Evolutionary conservation across 2,329 filamentous ascomycete genomes (phyloP), one percentile per base, ranked within the genome.

Genomic region (Tolypocladium ovalisporum): DNA sequence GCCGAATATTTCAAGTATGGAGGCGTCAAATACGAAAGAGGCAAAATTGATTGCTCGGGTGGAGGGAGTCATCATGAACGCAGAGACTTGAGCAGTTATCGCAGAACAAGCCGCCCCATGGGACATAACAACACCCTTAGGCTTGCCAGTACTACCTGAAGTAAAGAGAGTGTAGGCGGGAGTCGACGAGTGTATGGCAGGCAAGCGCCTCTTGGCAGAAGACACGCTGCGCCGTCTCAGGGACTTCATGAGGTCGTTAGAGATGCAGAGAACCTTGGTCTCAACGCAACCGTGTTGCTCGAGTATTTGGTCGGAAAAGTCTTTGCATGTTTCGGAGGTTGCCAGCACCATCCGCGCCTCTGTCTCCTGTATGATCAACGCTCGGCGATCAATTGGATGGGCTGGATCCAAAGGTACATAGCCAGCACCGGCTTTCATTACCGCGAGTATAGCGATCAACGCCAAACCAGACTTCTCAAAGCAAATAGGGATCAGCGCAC

Each of bases 131-230:
- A 57, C 56, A 0, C 59, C 79, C 64, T 83, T 83, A 0, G 80
- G 80, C 13, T 68, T 70, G 7, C 80, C 80, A 0, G 80, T 83
- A 32, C 75, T 81, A 24, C 80, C 80, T 2, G 79, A 82, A 4
- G 80, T 83, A 64, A 81, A 83, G 61, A 80, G 76, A 60, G 78
- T 75, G 51, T 69, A 68, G 2, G 59, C 59, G 1, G 55, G 42
- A 37, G 40, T 32, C 9, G 39, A 37, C 3, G 58, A 17, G 17
- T 8, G 0, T 10, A 37, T 24, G 8, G 37, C n/a, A n/a, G 22
- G 52, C 7, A 37, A 22, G 52, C 3, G 2, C 5, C 0, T 39
- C 15, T 39, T 4, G 37, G 1, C 2, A 10, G 24, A 8, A 1
- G 37, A 29, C 5, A 12, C 15, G 27, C 10, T 27, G 29, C 32